Conservation (phyloP, 371 early-diverging fungal species). For the Umbelopsis sp. region DNA sequence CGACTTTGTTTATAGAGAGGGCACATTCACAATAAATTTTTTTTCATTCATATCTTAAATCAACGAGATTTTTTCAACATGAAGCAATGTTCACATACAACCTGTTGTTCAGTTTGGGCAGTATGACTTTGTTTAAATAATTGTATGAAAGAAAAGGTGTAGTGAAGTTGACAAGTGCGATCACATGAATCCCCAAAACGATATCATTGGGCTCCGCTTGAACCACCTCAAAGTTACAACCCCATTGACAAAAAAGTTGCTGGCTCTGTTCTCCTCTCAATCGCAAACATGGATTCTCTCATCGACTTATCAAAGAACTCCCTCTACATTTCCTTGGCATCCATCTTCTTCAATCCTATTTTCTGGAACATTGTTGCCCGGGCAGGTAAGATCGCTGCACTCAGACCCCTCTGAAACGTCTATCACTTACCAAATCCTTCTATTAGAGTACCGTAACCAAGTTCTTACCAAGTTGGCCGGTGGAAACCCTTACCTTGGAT, state of each 20-base stretch:
- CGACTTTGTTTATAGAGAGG: slow-evolving; percentile 78
- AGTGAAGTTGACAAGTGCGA: not conserved
- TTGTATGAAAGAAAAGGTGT: no score
- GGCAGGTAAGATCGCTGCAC: slow-evolving; percentile 48
- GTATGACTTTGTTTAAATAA: no score
- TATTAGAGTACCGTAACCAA: slow-evolving; percentile 73
- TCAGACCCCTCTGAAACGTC: not conserved
- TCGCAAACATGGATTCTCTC: slow-evolving; percentile 24
- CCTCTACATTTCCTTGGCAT: slow-evolving; percentile 69
- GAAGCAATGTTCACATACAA: not conserved
- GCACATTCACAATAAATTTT: slow-evolving; percentile 3
- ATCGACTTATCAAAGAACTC: slow-evolving; percentile 69
- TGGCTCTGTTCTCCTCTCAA: slow-evolving; percentile 14
- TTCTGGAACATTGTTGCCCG: slow-evolving; percentile 92
- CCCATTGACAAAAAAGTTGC: slow-evolving; percentile 10
- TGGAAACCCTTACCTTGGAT: slow-evolving; percentile 70
- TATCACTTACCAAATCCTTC: not conserved
- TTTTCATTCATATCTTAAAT: not conserved
- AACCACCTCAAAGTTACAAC: not conserved
- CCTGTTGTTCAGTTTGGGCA: no score
- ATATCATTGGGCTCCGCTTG: not conserved
- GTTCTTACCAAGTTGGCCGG: slow-evolving; percentile 75
- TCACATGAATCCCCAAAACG: slow-evolving; percentile 20
- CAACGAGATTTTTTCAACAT: not conserved
- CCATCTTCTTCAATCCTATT: slow-evolving; percentile 86